Evolutionary conservation across 345 rosid species (phyloP).

Genomic region (Jatropha curcas): DNA sequence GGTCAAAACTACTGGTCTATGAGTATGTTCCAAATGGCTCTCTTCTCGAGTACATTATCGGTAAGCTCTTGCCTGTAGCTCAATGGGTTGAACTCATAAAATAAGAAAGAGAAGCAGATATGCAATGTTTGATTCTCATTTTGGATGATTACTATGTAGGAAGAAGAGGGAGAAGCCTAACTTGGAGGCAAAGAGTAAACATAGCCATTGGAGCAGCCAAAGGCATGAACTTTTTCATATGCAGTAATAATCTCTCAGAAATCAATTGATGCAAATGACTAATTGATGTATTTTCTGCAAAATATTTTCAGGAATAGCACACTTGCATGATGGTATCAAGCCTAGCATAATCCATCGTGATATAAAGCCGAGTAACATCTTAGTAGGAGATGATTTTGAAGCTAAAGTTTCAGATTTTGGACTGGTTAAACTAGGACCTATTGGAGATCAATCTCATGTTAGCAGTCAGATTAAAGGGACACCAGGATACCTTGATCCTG

Average conservation of each 20-base stretch:
- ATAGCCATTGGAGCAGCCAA: constrained; percentile 67
- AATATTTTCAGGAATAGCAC: constrained; percentile 49
- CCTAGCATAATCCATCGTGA: constrained; percentile 67
- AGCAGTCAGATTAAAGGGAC: constrained; percentile 66
- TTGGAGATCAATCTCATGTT: constrained; percentile 55
- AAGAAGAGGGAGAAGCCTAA: constrained; percentile 41
- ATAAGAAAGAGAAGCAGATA: no score
- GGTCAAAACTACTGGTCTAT: constrained; percentile 49
- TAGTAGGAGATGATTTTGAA: constrained; percentile 52
- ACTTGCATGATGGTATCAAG: constrained; percentile 50
- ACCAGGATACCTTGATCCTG: constrained; percentile 68
- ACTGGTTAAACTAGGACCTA: constrained; percentile 50
- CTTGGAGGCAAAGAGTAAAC: constrained; percentile 59
- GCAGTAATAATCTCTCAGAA: neutral
- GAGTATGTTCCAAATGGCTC: constrained; percentile 61
- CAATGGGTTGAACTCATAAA: no score
- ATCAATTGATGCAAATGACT: neutral
- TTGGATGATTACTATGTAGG: constrained; percentile 31
- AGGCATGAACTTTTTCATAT: constrained; percentile 29
- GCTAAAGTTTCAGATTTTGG: constrained; percentile 71
- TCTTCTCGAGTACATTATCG: constrained; percentile 55
- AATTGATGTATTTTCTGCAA: neutral
- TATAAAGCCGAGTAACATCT: constrained; percentile 62
- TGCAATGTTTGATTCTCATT: neutral
- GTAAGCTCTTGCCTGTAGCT: constrained; percentile 24